These are phyloP conservation scores for Aspergillus sclerotiicarbonarius DNA, from an alignment of 495 filamentous ascomycete genomes.

Conservation along the genomic window DNA sequence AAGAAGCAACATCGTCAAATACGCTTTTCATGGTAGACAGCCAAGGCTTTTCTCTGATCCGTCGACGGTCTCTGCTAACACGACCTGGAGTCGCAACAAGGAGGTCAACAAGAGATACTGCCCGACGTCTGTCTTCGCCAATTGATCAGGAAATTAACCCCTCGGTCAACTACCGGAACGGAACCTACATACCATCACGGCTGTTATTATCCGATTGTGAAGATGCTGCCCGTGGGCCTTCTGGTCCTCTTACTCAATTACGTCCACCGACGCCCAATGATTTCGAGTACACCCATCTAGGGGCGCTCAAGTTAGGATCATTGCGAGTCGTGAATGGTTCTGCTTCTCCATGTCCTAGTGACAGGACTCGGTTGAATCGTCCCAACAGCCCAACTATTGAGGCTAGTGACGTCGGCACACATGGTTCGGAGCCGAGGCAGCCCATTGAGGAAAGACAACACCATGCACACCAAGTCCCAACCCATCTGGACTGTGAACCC, in stretches of 20 bases:
- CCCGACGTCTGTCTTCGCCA: conserved; percentile 25
- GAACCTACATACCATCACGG: conserved; percentile 13
- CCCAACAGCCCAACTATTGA: conserved; percentile 15
- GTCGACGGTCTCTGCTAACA: conserved; percentile 48
- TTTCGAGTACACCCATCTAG: conserved; percentile 48
- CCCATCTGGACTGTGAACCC: background rate
- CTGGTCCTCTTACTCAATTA: conserved; percentile 5
- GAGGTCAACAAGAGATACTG: conserved; percentile 28
- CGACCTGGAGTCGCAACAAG: conserved; percentile 49
- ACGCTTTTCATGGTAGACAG: conserved; percentile 38
- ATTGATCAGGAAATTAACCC: conserved; percentile 25
- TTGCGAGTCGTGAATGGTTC: conserved; percentile 50
- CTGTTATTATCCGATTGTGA: conserved; percentile 18
- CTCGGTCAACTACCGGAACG: conserved; percentile 10
- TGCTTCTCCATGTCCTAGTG: conserved; percentile 42
- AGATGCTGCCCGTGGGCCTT: conserved; percentile 10
- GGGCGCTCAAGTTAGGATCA: conserved; percentile 48
- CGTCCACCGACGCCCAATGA: conserved; percentile 43
- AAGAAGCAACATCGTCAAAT: conserved; percentile 36
- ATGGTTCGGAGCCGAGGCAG: conserved; percentile 10
- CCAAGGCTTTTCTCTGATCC: conserved; percentile 42
- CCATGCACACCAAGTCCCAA: background rate
- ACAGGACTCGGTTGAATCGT: conserved; percentile 26
- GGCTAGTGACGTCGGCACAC: conserved; percentile 15
- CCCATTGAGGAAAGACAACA: background rate